phyloP scores from a whole-genome alignment of 2,329 filamentous ascomycete genomes.

The Aaosphaeria arxii region DNA sequence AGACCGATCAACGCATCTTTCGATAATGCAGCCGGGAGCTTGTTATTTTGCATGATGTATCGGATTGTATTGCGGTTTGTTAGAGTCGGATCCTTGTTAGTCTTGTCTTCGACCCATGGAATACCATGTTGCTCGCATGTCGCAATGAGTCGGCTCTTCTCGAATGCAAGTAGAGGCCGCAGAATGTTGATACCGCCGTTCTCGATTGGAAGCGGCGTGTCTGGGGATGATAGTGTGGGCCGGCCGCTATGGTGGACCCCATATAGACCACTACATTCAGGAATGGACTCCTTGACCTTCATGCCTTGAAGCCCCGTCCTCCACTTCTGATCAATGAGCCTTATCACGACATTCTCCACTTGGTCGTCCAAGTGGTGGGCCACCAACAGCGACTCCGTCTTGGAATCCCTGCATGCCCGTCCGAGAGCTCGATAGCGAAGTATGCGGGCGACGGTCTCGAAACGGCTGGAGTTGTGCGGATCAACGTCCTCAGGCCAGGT shows the following conservation, averaged over 20 bases:
- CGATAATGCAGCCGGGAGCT: conserved; percentile 68
- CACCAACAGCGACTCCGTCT: conserved; percentile 64
- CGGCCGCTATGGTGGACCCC: conserved; percentile 54
- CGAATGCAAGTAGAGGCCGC: conserved; percentile 67
- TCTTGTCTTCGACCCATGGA: conserved; percentile 79
- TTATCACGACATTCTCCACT: conserved; percentile 83
- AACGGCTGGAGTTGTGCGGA: conserved; percentile 54
- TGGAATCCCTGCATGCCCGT: conserved; percentile 50
- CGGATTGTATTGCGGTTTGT: conserved; percentile 81
- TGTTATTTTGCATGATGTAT: conserved; percentile 56
- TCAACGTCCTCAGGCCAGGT: conserved; percentile 36
- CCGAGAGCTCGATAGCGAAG: conserved; percentile 73
- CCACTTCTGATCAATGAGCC: conserved; percentile 65
- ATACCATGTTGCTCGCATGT: conserved; percentile 69
- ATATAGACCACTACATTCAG: conserved; percentile 76
- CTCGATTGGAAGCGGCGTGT: conserved; percentile 47
- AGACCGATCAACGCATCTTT: conserved; percentile 54
- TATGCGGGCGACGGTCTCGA: conserved; percentile 74
- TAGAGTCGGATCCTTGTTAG: conserved; percentile 73
- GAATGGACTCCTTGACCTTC: conserved; percentile 63
- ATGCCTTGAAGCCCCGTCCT: conserved; percentile 74
- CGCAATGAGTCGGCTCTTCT: conserved; percentile 69
- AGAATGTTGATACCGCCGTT: conserved; percentile 64
- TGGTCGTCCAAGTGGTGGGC: conserved; percentile 91
- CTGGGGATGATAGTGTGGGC: background rate